Conservation (phyloP, 2,329 filamentous ascomycete genomes). For the Fusarium oligoseptatum region DNA sequence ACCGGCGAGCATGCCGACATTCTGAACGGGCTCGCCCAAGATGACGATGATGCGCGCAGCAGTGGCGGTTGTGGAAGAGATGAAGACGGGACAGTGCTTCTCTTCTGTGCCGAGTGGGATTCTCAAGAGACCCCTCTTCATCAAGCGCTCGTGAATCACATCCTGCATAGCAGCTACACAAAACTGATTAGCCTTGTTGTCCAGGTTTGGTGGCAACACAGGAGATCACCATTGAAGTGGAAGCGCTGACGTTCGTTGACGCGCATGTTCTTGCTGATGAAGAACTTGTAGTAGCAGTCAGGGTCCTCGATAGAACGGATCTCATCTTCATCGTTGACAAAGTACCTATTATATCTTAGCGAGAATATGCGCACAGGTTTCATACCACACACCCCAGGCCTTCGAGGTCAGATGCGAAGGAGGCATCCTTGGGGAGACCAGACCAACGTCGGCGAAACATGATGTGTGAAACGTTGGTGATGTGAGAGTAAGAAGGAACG, state of each 20-base stretch:
- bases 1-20: slow-evolving; percentile 81
- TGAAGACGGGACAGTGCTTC: slow-evolving; percentile 78
- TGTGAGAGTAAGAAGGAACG: not conserved
- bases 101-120: slow-evolving; percentile 72
- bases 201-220: no score
- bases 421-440: slow-evolving; percentile 77
- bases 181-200: not conserved
- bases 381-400: slow-evolving; percentile 73
- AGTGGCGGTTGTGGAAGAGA: slow-evolving; percentile 62
- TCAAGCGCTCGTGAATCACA: slow-evolving; percentile 73
- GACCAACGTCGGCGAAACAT: slow-evolving; percentile 82
- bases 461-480: not conserved
- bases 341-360: slow-evolving; percentile 70
- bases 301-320: slow-evolving; percentile 78
- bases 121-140: slow-evolving; percentile 69
- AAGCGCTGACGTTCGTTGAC: slow-evolving; percentile 82
- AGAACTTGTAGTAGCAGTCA: slow-evolving; percentile 80
- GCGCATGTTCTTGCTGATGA: slow-evolving; percentile 78
- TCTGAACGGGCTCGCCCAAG: slow-evolving; percentile 78
- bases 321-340: slow-evolving; percentile 81
- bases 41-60: slow-evolving; percentile 78
- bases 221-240: slow-evolving; percentile 76
- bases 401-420: slow-evolving; percentile 74
- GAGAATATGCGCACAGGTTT: not conserved
- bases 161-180: slow-evolving; percentile 70